Base-by-base conservation (phyloP, 495 filamentous ascomycete species). In the Clohesyomyces aquaticus region DNA sequence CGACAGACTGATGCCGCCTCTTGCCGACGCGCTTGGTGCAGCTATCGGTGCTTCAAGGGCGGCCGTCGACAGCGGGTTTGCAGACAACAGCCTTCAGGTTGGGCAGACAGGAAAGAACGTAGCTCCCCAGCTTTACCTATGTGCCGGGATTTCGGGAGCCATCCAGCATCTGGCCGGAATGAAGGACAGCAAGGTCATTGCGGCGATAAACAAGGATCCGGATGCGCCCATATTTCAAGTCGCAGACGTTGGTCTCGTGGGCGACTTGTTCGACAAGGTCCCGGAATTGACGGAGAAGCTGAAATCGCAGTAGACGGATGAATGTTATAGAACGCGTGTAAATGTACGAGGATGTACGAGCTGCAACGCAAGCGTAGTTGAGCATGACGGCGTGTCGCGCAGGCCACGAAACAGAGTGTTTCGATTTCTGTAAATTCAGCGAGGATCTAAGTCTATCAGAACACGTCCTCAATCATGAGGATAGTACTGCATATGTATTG, bases 181-280 rank as follows among this genome's bases (percentile, higher is more conserved):
- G 94, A 98, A 98, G 84, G 94, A 98, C 74, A 96, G 91, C 81
- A 98, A 98, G 82, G 95, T 98, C 63, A 98, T 98, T 82, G 95
- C 92, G 38, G 91, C 90, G 27, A 98, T 98, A 74, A 98, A 98
- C 81, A 98, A 98, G 81, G 94, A 98, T 71, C 79, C 85, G 1
- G 94, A 98, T 77, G 94, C 93, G 55, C 94, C 94, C 1, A 98
- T 98, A 65, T 98, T 98, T 82, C 95, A 98, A 77, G 84, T 98
- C 64, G 95, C 94, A 22, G 94, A 98, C 75, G 91, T 97, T 48
- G 94, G 94, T 11, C 79, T 98, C 38, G 91, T 97, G 1, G 94
- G 93, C 59, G 94, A 98, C 80, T 77, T 98, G 71, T 98, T 98
- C 76, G 88, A 94, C 35, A 91, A 89, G 79, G 93, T 96, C 52